These are phyloP conservation scores for Fusarium cicatricum DNA, from an alignment of 2,329 filamentous ascomycete species.

Conservation along the genomic window DNA sequence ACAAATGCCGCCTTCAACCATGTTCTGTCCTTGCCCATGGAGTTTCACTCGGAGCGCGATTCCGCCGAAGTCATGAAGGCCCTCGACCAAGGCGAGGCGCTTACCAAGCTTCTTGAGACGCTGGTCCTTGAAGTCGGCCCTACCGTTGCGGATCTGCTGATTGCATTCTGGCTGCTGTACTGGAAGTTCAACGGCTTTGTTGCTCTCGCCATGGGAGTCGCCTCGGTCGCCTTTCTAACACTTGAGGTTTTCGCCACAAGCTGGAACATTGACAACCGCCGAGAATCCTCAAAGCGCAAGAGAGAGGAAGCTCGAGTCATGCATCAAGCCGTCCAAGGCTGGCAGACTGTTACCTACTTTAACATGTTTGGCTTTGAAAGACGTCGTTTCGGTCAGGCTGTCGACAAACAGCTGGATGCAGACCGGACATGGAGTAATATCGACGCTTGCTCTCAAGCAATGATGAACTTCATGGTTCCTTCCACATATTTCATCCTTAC, in stretches of 20 bases:
- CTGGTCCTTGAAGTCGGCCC: conserved; percentile 68
- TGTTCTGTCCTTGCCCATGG: conserved; percentile 73
- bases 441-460: conserved; percentile 32
- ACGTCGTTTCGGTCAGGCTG: conserved; percentile 39
- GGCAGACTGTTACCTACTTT: conserved; percentile 63
- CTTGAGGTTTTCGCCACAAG: conserved; percentile 47
- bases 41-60: conserved; percentile 73
- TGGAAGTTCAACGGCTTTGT: conserved; percentile 70
- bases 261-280: conserved; percentile 50
- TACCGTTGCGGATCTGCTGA: conserved; percentile 66
- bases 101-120: conserved; percentile 67
- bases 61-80: conserved; percentile 71
- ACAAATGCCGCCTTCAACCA: conserved; percentile 70
- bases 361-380: conserved; percentile 47
- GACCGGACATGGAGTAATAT: conserved; percentile 28
- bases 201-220: conserved; percentile 47
- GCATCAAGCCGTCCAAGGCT: conserved; percentile 66
- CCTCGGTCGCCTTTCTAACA: conserved; percentile 25
- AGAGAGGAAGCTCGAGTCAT: conserved; percentile 61
- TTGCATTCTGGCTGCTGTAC: conserved; percentile 69
- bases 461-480: conserved; percentile 54
- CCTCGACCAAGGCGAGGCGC: conserved; percentile 68
- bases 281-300: conserved; percentile 50
- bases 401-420: conserved; percentile 38
- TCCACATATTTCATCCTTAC: conserved; percentile 48